A percentile compares a stretch with the other conserved stretches of the same genome.
Conservation (phyloP, 2,329 filamentous ascomycete species). For the Ambrosiella cleistominuta region DNA sequence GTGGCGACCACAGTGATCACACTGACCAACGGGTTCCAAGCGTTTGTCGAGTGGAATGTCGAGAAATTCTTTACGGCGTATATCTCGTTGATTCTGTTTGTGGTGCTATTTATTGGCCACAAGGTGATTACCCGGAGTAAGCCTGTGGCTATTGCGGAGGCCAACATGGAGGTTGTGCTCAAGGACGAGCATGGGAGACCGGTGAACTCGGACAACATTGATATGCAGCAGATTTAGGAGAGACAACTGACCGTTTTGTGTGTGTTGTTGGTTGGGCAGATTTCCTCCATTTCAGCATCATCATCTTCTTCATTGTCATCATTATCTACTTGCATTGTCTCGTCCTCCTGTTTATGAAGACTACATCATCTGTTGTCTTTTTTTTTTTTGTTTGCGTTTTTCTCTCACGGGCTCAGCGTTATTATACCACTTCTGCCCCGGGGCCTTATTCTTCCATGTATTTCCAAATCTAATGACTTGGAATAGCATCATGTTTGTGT, state of each 20-base stretch:
- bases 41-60: constrained; percentile 45
- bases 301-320: too few relatives aligned
- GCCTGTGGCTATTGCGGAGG: constrained; percentile 21
- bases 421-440: too few relatives aligned
- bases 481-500: too few relatives aligned
- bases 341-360: too few relatives aligned
- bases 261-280: too few relatives aligned
- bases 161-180: constrained; percentile 18
- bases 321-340: too few relatives aligned
- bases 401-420: too few relatives aligned
- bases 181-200: constrained; percentile 1
- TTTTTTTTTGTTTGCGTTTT: too few relatives aligned
- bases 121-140: constrained; percentile 31
- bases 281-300: too few relatives aligned
- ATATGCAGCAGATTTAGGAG: background rate
- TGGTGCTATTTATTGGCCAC: constrained; percentile 41
- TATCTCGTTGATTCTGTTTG: constrained; percentile 45
- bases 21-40: constrained; percentile 51
- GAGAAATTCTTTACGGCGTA: constrained; percentile 47
- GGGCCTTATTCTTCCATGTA: too few relatives aligned
- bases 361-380: too few relatives aligned
- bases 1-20: constrained; percentile 48
- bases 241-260: background rate
- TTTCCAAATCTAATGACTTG: too few relatives aligned
- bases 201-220: background rate